Evolutionary conservation across 306 rosid genomes (phyloP), one percentile per base, ranked within the genome.

Genomic region (Castanopsis chinensis): DNA sequence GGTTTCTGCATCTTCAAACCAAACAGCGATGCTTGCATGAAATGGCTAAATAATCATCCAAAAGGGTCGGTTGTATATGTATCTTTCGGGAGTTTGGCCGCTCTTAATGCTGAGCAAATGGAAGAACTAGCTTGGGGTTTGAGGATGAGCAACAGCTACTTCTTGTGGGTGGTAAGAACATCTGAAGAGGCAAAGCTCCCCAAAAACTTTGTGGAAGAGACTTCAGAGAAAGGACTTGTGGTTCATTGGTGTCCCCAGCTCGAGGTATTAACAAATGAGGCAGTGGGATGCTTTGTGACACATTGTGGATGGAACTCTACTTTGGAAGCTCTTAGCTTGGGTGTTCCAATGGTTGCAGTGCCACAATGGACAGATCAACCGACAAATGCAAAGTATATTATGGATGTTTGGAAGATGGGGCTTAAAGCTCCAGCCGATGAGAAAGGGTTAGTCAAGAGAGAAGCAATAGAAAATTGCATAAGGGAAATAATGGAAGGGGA

Each of bases 11-110:
- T 92, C 33, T 87, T 84, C 35, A 6, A 58, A 37, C 6, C 43
- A 12, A 86, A 89, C 37, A 69, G 76, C 5, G 65, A 81, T 10
- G 61, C 73, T 19, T 72, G 69, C 68, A 71, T 32, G 6, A 55
- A 21, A 25, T 92, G 97, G 91, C 81, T 90, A 59, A 72, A 82
- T 28, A 43, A 64, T 64, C 45, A 4, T 2, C 14, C 45, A 17
- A 64, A 64, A 28, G 70, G 70, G 20, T 64, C 45, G 1, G 70
- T 64, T 30, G 43, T 64, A 2, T 64, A 64, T 64, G 45, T 64
- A 28, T 64, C 45, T 15, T 64, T 64, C 7, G 70, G 45, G 2
- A 64, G 70, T 30, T 15, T 64, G 45, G 70, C 20, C 2, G 12
- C 21, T 64, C 45, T 64, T 15, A n/a, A 30, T 5, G 70, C 4